Conservation (phyloP, 345 rosid species). For the Moringa oleifera region DNA sequence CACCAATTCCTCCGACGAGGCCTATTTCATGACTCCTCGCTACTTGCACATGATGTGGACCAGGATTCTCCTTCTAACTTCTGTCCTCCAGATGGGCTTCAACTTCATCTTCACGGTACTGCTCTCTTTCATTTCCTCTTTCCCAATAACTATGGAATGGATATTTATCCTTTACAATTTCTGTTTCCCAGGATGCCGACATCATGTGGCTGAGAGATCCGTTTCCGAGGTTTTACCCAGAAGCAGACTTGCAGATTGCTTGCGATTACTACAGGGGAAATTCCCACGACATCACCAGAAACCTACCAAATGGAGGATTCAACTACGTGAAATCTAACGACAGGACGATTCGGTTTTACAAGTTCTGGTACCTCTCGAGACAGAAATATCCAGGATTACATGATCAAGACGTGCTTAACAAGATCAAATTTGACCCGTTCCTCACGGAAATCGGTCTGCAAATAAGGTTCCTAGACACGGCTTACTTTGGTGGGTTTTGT, state of each 20-base stretch:
- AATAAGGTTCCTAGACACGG: constrained; percentile 62
- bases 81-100: constrained; percentile 51
- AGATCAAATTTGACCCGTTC: constrained; percentile 27
- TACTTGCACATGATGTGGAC: constrained; percentile 76
- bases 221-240: constrained; percentile 46
- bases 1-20: constrained; percentile 34
- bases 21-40: constrained; percentile 42
- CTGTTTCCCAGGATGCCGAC: constrained; percentile 60
- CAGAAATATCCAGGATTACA: constrained; percentile 43
- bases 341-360: constrained; percentile 52
- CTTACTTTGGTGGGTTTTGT: constrained; percentile 69
- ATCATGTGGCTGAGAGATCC: constrained; percentile 82
- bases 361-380: constrained; percentile 62
- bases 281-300: constrained; percentile 30
- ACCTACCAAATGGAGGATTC: constrained; percentile 80
- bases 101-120: constrained; percentile 64
- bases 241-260: constrained; percentile 79
- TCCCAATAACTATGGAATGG: no score
- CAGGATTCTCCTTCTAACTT: constrained; percentile 40
- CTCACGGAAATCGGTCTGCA: constrained; percentile 29
- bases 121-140: no score
- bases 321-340: constrained; percentile 51
- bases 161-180: no score
- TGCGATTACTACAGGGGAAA: constrained; percentile 52
- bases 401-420: constrained; percentile 26